These are phyloP conservation scores for Berberis thunbergii DNA, from an alignment of 164 flowering plant species.

Conservation along the genomic window DNA sequence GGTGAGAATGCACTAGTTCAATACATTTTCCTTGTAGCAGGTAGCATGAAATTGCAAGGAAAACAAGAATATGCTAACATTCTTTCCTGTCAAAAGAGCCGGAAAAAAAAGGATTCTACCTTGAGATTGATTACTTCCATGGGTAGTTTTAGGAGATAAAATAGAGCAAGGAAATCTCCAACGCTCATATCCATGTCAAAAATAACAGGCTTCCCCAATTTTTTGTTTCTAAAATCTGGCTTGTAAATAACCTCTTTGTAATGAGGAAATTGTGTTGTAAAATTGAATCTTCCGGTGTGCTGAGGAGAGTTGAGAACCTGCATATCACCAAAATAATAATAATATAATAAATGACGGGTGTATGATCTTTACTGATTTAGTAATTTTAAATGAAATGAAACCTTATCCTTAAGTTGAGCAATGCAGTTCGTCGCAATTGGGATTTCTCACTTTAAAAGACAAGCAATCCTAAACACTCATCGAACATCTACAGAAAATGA, in stretches of 20 bases:
- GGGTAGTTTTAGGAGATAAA: conserved; percentile 86
- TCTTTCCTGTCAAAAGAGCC: too few species aligned
- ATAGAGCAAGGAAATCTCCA: conserved; percentile 83
- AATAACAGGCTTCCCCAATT: conserved; percentile 57
- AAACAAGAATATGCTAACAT: background rate
- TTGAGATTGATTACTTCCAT: conserved; percentile 67
- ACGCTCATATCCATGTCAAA: conserved; percentile 99
- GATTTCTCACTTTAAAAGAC: too few species aligned
- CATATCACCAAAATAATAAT: conserved; percentile 2
- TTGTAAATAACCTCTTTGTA: conserved; percentile 48
- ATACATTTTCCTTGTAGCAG: too few species aligned
- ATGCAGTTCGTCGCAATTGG: too few species aligned
- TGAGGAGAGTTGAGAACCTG: conserved; percentile 66
- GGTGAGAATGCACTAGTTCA: too few species aligned
- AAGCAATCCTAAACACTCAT: background rate
- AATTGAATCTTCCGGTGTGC: conserved; percentile 64
- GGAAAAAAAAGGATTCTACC: conserved; percentile 25
- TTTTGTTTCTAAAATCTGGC: conserved; percentile 39
- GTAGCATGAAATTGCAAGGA: too few species aligned
- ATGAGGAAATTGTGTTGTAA: conserved; percentile 65
- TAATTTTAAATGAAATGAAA: too few species aligned
- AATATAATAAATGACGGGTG: too few species aligned
- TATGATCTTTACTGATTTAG: too few species aligned
- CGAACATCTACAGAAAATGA: background rate
- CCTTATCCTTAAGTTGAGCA: too few species aligned